Evolutionary conservation across 2,329 filamentous ascomycete genomes (phyloP).

Genomic region (Penicillium sp.): DNA sequence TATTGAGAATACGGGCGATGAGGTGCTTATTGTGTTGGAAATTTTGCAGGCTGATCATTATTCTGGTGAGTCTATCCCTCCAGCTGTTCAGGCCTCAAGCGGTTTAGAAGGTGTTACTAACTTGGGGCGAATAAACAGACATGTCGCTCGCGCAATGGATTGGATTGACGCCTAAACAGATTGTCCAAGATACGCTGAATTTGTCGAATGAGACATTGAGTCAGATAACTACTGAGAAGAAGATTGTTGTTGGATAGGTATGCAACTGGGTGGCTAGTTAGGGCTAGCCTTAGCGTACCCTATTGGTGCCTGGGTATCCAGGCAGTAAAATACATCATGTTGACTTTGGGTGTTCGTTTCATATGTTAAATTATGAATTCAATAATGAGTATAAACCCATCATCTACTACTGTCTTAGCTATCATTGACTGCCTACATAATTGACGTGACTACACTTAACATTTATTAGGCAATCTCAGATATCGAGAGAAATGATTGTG

Average conservation of each 20-base stretch:
- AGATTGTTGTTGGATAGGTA: constrained; percentile 33
- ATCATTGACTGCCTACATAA: not conserved
- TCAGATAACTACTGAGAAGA: constrained; percentile 44
- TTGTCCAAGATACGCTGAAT: constrained; percentile 55
- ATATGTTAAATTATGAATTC: not conserved
- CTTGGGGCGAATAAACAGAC: constrained; percentile 24
- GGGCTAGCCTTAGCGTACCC: not conserved
- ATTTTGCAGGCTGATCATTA: constrained; percentile 70
- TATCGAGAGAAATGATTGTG: not conserved
- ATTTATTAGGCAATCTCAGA: not conserved
- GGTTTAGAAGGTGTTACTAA: constrained; percentile 26
- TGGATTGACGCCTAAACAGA: constrained; percentile 52
- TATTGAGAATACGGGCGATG: constrained; percentile 72
- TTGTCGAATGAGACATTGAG: constrained; percentile 38
- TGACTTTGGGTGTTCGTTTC: no score
- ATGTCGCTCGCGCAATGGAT: constrained; percentile 48
- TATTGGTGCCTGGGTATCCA: no score
- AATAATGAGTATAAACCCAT: not conserved
- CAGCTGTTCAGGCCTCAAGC: not conserved
- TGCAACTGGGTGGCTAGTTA: not conserved
- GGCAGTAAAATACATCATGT: no score
- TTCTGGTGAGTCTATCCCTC: constrained; percentile 28
- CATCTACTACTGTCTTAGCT: not conserved
- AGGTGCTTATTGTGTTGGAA: constrained; percentile 71
- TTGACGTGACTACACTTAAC: no score